Base-by-base conservation (phyloP, 176 grass and related monocot species). In the Lolium multiflorum region DNA sequence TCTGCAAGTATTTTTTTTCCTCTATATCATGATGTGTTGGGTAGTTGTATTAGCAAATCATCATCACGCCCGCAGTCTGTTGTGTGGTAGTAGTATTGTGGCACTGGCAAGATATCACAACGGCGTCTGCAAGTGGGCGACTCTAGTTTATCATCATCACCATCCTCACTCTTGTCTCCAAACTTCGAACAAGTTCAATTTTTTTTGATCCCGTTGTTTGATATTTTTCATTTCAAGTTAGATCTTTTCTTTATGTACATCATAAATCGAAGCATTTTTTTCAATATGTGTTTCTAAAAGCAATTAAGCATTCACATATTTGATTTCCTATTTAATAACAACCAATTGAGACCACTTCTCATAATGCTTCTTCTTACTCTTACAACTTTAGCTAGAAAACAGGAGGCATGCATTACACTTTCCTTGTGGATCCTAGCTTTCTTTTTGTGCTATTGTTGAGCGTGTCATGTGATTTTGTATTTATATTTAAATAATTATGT, bases 401-500 rank as follows among this genome's bases (percentile, higher is more conserved):
- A 18, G 35, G 26, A 37, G 37, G 31, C 6, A 16, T 83, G 38
- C 5, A 16, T 68, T 67, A 65, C 63, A 18, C 67, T 64, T 49
- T 47, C 74, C 37, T 49, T 81, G 64, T 78, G 41, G 39, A 52
- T 79, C 47, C 41, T 78, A 61, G 24, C 54, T 84, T 80, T 74
- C 28, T 11, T 89, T 84, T 28, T 22, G 12, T 54, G 38, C 17
- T 59, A 76, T 55, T 77, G 37, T 35, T 76, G 47, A 20, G 18
- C 9, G 10, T 87, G 11, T 58, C 21, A 25, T 76, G 51, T 56
- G 74, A 21, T 77, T 22, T 56, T 11, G 59, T 60, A 63, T 52
- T 79, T 51, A 79, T 48, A 46, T 73, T 83, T 20, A 46, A 61
- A 2, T 62, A 25, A 89, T 11, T 59, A 91, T 94, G 96, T 61